A percentile compares a stretch with the other conserved stretches of the same genome.
These are phyloP conservation scores for Rhizophagus prolifer DNA, from an alignment of 192 early-diverging fungal species.

Conservation along the genomic window DNA sequence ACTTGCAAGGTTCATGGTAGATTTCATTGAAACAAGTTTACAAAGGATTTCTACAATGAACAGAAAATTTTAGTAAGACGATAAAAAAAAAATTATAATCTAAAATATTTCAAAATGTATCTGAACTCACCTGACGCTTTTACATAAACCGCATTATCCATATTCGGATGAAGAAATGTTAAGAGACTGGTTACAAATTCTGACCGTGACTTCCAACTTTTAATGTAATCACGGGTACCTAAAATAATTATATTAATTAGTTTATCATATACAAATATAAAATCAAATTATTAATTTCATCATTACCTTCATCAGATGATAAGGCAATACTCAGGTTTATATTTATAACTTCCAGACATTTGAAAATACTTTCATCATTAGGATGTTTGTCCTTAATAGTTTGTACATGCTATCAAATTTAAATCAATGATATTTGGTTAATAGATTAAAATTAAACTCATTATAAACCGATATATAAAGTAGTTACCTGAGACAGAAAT, in stretches of 20 bases:
- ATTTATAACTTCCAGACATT: conserved; percentile 24
- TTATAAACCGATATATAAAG: not conserved
- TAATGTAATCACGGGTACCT: not conserved
- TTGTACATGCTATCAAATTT: conserved; percentile 8
- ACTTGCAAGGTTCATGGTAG: not conserved
- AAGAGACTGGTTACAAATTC: conserved; percentile 7
- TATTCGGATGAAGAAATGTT: conserved; percentile 23
- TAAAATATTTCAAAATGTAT: too few relatives aligned
- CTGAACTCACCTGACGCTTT: not conserved
- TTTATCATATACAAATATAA: not conserved
- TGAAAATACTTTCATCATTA: conserved; percentile 10
- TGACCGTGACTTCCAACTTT: conserved; percentile 4
- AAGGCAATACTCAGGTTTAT: not conserved
- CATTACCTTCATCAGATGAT: conserved; percentile 19
- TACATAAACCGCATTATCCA: conserved; percentile 21
- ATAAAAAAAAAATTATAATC: not conserved
- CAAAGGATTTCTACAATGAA: conserved; percentile 21
- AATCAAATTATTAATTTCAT: not conserved
- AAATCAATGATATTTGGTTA: not conserved
- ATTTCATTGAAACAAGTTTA: conserved; percentile 10
- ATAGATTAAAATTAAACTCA: not conserved
- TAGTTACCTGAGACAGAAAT: conserved; percentile 14
- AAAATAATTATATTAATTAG: not conserved
- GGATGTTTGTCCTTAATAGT: conserved; percentile 16
- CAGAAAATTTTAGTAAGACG: not conserved